These are phyloP conservation scores for Microdochium trichocladiopsis DNA, from an alignment of 2,329 filamentous ascomycete species.

Conservation along the genomic window DNA sequence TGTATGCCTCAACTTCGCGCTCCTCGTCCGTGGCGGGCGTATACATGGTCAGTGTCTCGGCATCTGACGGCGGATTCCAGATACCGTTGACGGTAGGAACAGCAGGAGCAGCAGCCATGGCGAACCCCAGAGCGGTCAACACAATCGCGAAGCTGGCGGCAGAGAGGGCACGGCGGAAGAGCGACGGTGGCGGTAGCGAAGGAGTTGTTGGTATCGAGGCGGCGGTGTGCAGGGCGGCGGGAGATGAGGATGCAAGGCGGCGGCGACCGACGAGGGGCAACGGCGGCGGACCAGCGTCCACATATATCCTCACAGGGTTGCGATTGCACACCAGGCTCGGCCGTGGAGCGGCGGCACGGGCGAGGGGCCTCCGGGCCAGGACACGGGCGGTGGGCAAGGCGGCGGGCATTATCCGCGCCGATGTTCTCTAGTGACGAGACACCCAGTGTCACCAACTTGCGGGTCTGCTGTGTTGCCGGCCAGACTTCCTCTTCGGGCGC, in stretches of 20 bases:
- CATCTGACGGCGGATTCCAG: conserved; percentile 52
- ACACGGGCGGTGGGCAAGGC: neutral
- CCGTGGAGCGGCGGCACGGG: neutral
- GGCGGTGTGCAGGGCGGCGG: neutral
- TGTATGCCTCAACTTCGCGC: conserved; percentile 60
- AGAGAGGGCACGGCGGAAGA: conserved; percentile 36
- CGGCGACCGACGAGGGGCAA: neutral
- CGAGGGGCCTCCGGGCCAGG: neutral
- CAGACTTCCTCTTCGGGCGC: neutral
- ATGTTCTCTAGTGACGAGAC: neutral
- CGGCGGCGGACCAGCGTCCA: neutral
- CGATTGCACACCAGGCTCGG: neutral
- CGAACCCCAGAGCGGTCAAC: conserved; percentile 44
- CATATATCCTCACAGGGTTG: neutral
- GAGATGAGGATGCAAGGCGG: neutral
- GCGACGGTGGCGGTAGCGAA: conserved; percentile 21
- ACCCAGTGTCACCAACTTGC: neutral
- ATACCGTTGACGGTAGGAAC: conserved; percentile 39
- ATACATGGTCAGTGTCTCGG: conserved; percentile 66
- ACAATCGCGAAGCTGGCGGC: conserved; percentile 38
- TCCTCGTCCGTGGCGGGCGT: conserved; percentile 45
- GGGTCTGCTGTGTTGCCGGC: neutral
- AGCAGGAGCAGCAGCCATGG: conserved; percentile 47
- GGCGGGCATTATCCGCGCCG: neutral
- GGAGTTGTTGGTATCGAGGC: conserved; percentile 12